Evolutionary conservation across 176 grass and related monocot species (phyloP).

Genomic region (maize (Zea mays)): Zm-B73-REFERENCE-NAM-5.0 NC_050097.1:175285001-175285500

Average conservation of each 20-base stretch:
- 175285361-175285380: not conserved
- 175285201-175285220: not conserved
- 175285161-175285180: not conserved
- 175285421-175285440: not conserved
- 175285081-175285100: not conserved
- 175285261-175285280: not conserved
- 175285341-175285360: not conserved
- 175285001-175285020: not conserved
- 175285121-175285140: too few relatives aligned
- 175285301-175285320: too few relatives aligned
- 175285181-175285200: not conserved
- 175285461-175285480: not conserved
- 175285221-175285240: not conserved
- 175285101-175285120: not conserved
- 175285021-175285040: not conserved
- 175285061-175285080: not conserved
- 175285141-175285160: not conserved
- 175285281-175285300: not conserved
- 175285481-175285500: not conserved
- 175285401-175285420: not conserved
- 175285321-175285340: too few relatives aligned
- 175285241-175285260: not conserved
- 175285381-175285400: not conserved
- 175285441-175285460: not conserved
- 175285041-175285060: not conserved